Percentiles rank a stretch among this genome's conserved stretches.
phyloP scores from a whole-genome alignment of 495 filamentous ascomycete species.

The Trichoderma gamsii region DNA sequence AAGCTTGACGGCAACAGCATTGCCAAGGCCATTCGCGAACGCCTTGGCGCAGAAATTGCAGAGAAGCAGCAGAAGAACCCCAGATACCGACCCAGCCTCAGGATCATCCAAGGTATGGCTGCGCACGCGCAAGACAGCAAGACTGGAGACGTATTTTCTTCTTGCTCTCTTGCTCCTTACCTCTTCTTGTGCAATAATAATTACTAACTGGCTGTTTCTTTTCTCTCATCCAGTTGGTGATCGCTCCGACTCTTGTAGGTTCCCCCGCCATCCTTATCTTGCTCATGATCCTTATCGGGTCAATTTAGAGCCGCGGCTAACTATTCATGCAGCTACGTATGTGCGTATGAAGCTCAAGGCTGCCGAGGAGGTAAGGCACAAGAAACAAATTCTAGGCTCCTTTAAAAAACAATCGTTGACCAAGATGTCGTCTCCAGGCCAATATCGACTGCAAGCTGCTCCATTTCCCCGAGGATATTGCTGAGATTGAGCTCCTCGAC shows the following conservation, averaged over 20 bases:
- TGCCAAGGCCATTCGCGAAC: slow-evolving; percentile 80
- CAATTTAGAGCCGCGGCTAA: slow-evolving; percentile 5
- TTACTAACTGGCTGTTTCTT: slow-evolving; percentile 21
- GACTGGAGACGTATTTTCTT: slow-evolving; percentile 13
- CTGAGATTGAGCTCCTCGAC: slow-evolving; percentile 79
- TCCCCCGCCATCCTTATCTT: slow-evolving; percentile 1
- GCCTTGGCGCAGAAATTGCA: slow-evolving; percentile 70
- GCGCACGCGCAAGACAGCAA: slow-evolving; percentile 22
- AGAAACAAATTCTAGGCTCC: slow-evolving; percentile 17
- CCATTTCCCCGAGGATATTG: slow-evolving; percentile 72
- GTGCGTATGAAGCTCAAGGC: slow-evolving; percentile 99
- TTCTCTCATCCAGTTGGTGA: slow-evolving; percentile 58
- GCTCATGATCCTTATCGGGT: not conserved
- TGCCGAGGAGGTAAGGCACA: slow-evolving; percentile 68
- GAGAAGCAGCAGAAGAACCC: slow-evolving; percentile 74
- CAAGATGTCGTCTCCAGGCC: slow-evolving; percentile 47
- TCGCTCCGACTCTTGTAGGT: slow-evolving; percentile 85
- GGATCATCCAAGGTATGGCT: slow-evolving; percentile 80
- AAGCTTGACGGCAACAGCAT: slow-evolving; percentile 96
- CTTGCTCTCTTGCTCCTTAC: not conserved
- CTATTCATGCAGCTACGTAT: slow-evolving; percentile 67
- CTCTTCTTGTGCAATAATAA: slow-evolving; percentile 2
- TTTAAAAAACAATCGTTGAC: slow-evolving; percentile 13
- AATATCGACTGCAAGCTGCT: slow-evolving; percentile 82
- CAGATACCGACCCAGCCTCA: slow-evolving; percentile 78